Evolutionary conservation across 768 basidiomycete genomes (phyloP), one percentile per base, ranked within the genome.

Genomic region (Agaricus bisporus): DNA sequence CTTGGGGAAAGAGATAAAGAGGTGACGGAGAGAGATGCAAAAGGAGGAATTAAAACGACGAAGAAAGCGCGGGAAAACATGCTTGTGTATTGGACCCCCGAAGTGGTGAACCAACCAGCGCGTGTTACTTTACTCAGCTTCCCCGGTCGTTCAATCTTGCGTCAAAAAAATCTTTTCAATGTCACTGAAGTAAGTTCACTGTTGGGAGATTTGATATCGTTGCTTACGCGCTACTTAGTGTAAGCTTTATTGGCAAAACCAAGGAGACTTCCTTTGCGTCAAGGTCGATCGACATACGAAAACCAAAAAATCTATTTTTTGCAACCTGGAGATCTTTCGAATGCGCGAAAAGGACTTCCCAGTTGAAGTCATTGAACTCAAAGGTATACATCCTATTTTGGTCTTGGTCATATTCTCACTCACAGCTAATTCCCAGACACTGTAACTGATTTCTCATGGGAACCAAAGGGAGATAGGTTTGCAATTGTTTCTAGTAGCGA

Each of bases 201-300:
- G 47, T 35, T 35, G 15, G 29, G 18, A 17, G 17, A 41, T 49
- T 14, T 28, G 25, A 46, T 26, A 6, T 18, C 12, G 36, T 29
- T 28, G 29, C 41, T 55, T 20, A 38, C 22, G 22, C 54, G 29
- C 41, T 60, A 41, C 61, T 9, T 63, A 98, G 95, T 98, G 95
- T 68, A 97, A 97, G 73, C 80, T 99, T 41, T 87, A 88, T 70
- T 99, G 93, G 94, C 97, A 99, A 74, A 95, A 94, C 63, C 90
- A 94, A 66, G 97, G 95, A 35, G 94, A 98, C 69, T 98, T 91
- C 74, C 82, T 99, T 14, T 98, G 97, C 64, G 95, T 98, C 69
- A 98, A 97, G 73, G 97, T 99, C 51, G 97, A 98, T 72, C 88
- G 95, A 47, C 94, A 97, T 68, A 95, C 94, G 22, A 98, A 98